A percentile compares a stretch with the other conserved stretches of the same genome.
Evolutionary conservation across 441 rosid genomes (phyloP).

Genomic region (Syzygium malaccense): DNA sequence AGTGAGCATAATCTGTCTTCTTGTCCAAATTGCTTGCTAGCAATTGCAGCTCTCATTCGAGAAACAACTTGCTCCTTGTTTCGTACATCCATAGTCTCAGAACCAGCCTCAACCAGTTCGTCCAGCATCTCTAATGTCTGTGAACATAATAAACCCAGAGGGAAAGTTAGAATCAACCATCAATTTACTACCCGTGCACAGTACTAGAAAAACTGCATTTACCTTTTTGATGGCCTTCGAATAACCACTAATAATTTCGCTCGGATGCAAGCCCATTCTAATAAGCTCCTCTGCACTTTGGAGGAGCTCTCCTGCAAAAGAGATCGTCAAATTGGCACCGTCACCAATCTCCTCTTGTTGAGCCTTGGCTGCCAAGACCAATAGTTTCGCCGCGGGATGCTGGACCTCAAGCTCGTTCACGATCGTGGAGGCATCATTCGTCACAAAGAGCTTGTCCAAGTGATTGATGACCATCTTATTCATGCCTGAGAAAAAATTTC

Average conservation of each 20-base stretch:
- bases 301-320: conserved; percentile 95
- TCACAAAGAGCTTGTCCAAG: conserved; percentile 85
- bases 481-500: conserved; percentile 52
- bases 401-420: conserved; percentile 97
- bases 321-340: conserved; percentile 87
- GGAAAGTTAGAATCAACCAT: background rate
- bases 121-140: conserved; percentile 65
- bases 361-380: conserved; percentile 89
- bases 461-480: conserved; percentile 99
- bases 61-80: conserved; percentile 60
- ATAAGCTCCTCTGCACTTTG: conserved; percentile 96
- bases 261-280: conserved; percentile 90
- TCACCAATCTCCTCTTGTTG: conserved; percentile 99
- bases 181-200: background rate
- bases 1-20: conserved; percentile 76
- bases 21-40: conserved; percentile 97
- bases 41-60: conserved; percentile 95
- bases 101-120: conserved; percentile 79
- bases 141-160: background rate
- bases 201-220: background rate
- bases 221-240: conserved; percentile 73
- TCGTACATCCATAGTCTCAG: conserved; percentile 95
- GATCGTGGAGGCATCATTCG: conserved; percentile 93
- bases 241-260: conserved; percentile 96
- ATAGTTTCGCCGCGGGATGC: conserved; percentile 92